Evolutionary conservation across 352 stramenopile species (phyloP).

Genomic region (Elongisporangium anandrum): DNA sequence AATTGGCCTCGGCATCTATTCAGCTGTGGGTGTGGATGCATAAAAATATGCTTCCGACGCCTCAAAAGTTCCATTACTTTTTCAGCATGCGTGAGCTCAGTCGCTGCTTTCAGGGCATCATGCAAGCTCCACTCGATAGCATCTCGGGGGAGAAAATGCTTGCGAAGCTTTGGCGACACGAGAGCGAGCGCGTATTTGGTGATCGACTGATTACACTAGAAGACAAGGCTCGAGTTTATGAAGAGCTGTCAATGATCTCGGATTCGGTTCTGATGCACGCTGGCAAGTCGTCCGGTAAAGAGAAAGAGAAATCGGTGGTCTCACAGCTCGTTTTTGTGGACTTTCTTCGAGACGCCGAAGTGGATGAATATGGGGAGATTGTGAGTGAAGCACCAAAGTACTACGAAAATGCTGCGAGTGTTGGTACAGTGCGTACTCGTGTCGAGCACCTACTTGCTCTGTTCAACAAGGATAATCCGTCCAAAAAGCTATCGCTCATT

Average conservation of each 20-base stretch:
- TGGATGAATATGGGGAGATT: conserved; percentile 82
- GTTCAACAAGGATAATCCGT: conserved; percentile 84
- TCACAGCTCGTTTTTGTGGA: conserved; percentile 64
- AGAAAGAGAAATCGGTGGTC: conserved; percentile 10
- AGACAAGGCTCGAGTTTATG: conserved; percentile 65
- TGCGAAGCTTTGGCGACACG: conserved; percentile 79
- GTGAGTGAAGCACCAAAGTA: conserved; percentile 74
- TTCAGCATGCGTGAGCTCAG: conserved; percentile 77
- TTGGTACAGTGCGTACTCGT: conserved; percentile 43
- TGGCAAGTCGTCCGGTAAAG: neutral
- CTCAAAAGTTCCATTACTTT: conserved; percentile 81
- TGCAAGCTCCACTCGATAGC: conserved; percentile 51
- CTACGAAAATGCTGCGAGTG: conserved; percentile 64
- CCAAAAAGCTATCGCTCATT: conserved; percentile 69
- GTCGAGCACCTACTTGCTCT: conserved; percentile 59
- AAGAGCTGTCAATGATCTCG: conserved; percentile 41
- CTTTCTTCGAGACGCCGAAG: conserved; percentile 76
- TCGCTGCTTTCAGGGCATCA: conserved; percentile 75
- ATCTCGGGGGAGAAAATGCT: conserved; percentile 44
- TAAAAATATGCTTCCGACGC: conserved; percentile 61
- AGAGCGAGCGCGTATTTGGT: conserved; percentile 76
- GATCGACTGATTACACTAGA: conserved; percentile 71
- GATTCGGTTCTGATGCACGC: conserved; percentile 33
- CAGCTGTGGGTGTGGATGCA: conserved; percentile 69
- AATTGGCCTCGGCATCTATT: conserved; percentile 44